Conservation (phyloP, 495 filamentous ascomycete genomes). For the Cercophora scortea region DNA sequence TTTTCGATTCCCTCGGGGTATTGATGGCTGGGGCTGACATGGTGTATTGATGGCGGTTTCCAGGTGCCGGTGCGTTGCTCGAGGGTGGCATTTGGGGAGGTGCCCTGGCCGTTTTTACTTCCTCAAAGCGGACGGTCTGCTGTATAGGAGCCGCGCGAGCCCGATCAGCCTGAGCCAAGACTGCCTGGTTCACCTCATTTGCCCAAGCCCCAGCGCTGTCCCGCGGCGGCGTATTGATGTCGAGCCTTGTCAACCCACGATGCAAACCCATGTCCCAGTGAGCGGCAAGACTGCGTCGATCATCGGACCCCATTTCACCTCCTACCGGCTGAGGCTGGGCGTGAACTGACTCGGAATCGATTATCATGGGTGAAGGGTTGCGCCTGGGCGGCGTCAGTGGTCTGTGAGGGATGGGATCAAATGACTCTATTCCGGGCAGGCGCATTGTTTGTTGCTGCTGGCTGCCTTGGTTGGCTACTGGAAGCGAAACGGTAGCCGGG, state of each 20-base stretch:
- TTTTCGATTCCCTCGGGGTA: constrained; percentile 51
- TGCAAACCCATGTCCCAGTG: constrained; percentile 76
- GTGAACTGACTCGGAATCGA: constrained; percentile 43
- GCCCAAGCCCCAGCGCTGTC: constrained; percentile 50
- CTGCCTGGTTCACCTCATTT: constrained; percentile 39
- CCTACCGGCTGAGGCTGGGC: constrained; percentile 32
- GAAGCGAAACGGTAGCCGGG: constrained; percentile 41
- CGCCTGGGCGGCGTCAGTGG: constrained; percentile 56
- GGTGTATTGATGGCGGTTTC: constrained; percentile 37
- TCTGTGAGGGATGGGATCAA: constrained; percentile 61
- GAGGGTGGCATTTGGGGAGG: constrained; percentile 7
- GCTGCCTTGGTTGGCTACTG: constrained; percentile 36
- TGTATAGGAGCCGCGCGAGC: constrained; percentile 20
- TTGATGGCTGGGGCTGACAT: constrained; percentile 42
- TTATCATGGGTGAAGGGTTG: constrained; percentile 59
- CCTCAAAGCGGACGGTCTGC: constrained; percentile 41
- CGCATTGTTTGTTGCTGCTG: constrained; percentile 39
- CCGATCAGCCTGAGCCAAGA: constrained; percentile 41
- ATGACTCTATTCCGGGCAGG: constrained; percentile 84
- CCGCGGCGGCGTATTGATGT: constrained; percentile 52
- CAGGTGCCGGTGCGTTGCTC: constrained; percentile 1
- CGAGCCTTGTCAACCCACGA: constrained; percentile 63
- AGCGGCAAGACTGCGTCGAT: constrained; percentile 47
- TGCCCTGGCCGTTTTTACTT: constrained; percentile 10
- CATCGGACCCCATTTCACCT: constrained; percentile 45